Evolutionary conservation across 2,329 filamentous ascomycete genomes (phyloP), one percentile per base, ranked within the genome.

Genomic region (Colletotrichum sojae): DNA sequence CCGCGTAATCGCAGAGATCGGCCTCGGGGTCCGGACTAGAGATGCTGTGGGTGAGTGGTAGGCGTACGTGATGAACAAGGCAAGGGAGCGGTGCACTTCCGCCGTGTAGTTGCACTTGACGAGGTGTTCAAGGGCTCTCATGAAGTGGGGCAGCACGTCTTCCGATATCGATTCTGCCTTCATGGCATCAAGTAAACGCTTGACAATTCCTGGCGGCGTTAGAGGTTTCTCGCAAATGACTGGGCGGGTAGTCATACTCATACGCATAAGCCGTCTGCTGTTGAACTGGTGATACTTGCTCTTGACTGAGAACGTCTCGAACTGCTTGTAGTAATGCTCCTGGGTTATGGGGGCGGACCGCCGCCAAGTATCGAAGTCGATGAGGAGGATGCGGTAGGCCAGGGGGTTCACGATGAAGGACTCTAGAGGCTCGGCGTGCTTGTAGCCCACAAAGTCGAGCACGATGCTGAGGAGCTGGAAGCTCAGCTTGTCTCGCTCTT

Each of bases 331-430:
- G 80, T 98, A 99, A 25, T 98, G 84, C 74, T 92, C 91, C 76
- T 98, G 94, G 0, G 95, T 93, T 18, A 90, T 86, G 5, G 89
- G 78, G 40, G 93, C 91, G 22, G 92, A 93, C 79, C 90, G 91
- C 72, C 95, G 89, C 96, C 96, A 99, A 20, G 95, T 92, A 75
- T 98, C 95, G 73, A 97, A 89, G 79, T 99, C 96, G 62, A 98
- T 93, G 31, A 99, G 86, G 18, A 99, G 85, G 40, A 97, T 91
- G 53, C 96, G 91, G 80, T 98, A 99, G 4, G 95, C 96, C 71
- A 99, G 86, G 0, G 96, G 95, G 75, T 99, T 99, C 73, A 97
- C 93, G 77, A 99, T 97, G 74, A 98, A 93, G 1, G 95, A 98
- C 67, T 95, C 91, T 67, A 94, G 89, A 0, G 94, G 93, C 40